phyloP scores from a whole-genome alignment of 805 yeast genomes.

The Ogataea polymorpha region DNA sequence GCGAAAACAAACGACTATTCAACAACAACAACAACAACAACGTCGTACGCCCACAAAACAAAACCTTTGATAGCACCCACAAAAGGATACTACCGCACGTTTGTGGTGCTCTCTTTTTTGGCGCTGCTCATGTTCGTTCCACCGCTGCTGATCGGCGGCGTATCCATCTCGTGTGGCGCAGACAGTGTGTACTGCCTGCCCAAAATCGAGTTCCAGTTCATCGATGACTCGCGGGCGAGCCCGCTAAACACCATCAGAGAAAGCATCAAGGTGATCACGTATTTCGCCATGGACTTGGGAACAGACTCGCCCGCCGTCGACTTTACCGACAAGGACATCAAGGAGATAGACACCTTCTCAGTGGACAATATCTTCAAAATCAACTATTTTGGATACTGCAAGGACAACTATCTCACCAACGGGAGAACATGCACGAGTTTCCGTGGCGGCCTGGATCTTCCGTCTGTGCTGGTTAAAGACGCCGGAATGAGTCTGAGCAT shows the following conservation, averaged over 20 bases:
- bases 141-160: constrained; percentile 21
- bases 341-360: constrained; percentile 44
- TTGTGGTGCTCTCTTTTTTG: constrained; percentile 20
- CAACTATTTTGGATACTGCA: constrained; percentile 49
- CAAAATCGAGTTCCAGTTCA: constrained; percentile 40
- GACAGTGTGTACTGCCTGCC: constrained; percentile 38
- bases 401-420: constrained; percentile 28
- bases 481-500: constrained; percentile 45
- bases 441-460: constrained; percentile 43
- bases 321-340: constrained; percentile 16
- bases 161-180: constrained; percentile 34
- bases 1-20: constrained; percentile 8
- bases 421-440: constrained; percentile 34
- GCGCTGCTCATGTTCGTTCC: constrained; percentile 26
- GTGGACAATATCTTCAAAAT: constrained; percentile 40
- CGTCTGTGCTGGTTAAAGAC: constrained; percentile 47
- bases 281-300: constrained; percentile 44
- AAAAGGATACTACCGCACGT: constrained; percentile 22
- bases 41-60: constrained; percentile 3
- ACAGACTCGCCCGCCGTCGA: constrained; percentile 11
- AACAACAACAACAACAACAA: constrained; percentile 5
- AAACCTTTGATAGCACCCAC: constrained; percentile 9
- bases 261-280: constrained; percentile 42
- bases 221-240: constrained; percentile 37
- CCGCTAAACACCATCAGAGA: constrained; percentile 38